These are phyloP conservation scores for Cryptosporidium bovis DNA, from an alignment of 169 alveolate genomes.

Conservation along the genomic window DNA sequence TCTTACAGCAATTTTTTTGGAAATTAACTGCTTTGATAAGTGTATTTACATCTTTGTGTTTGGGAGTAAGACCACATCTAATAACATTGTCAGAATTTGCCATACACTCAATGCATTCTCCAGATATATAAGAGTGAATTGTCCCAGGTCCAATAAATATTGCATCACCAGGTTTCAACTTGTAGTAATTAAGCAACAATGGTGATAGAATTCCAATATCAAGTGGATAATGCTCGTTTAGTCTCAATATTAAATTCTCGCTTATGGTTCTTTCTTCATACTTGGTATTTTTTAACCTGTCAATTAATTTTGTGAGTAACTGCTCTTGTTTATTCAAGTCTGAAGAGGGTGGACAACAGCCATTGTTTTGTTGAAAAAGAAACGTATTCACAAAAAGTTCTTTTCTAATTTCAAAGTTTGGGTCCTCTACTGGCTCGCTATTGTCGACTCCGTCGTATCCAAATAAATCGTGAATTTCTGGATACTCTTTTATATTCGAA, in stretches of 20 bases:
- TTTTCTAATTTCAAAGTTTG: conserved; percentile 26
- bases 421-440: not conserved
- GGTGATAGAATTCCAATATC: conserved; percentile 91
- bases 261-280: conserved; percentile 11
- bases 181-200: conserved; percentile 87
- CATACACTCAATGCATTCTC: conserved; percentile 95
- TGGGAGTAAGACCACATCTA: conserved; percentile 96
- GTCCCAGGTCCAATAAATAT: conserved; percentile 90
- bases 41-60: conserved; percentile 86
- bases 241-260: conserved; percentile 44
- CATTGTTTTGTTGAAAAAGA: not conserved
- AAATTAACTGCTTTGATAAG: conserved; percentile 74
- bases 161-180: conserved; percentile 90
- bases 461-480: conserved; percentile 52
- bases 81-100: conserved; percentile 95
- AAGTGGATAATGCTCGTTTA: conserved; percentile 82
- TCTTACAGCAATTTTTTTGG: not conserved
- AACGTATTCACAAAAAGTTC: conserved; percentile 72
- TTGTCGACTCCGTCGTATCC: conserved; percentile 27
- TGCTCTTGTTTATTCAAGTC: not conserved
- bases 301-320: conserved; percentile 7
- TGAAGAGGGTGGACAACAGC: not conserved
- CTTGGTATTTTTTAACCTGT: conserved; percentile 3
- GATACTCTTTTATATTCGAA: conserved; percentile 34
- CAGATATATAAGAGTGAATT: conserved; percentile 93